These are phyloP conservation scores for Colletotrichum karsti DNA, from an alignment of 2,329 filamentous ascomycete genomes.

Conservation along the genomic window DNA sequence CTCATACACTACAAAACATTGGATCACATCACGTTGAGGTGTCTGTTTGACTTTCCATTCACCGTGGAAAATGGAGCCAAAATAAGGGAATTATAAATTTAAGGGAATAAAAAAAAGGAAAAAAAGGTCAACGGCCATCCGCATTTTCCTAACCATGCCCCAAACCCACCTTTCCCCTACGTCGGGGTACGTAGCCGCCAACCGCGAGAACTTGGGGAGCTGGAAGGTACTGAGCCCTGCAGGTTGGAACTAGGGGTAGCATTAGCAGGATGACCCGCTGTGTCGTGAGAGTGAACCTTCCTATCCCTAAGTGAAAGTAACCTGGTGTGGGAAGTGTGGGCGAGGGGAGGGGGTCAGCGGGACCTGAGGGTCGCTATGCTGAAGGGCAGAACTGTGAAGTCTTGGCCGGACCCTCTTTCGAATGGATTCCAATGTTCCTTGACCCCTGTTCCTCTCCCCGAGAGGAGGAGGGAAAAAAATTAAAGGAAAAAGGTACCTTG, in stretches of 20 bases:
- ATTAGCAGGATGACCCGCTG: neutral
- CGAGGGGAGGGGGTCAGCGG: neutral
- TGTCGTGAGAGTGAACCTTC: slow-evolving; percentile 13
- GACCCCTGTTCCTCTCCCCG: slow-evolving; percentile 13
- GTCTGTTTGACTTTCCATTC: no score
- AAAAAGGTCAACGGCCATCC: no score
- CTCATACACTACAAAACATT: no score
- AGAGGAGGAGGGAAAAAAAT: no score
- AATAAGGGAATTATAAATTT: neutral
- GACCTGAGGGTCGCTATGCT: neutral
- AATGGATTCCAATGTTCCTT: neutral
- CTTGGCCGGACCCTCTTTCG: slow-evolving; percentile 24
- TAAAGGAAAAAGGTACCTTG: no score
- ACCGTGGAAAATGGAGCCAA: neutral
- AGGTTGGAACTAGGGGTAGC: slow-evolving; percentile 15
- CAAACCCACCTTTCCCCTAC: slow-evolving; percentile 1
- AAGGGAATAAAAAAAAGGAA: neutral
- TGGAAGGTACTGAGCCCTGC: slow-evolving; percentile 2
- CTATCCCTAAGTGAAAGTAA: no score
- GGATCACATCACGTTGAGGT: no score
- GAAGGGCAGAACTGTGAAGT: neutral
- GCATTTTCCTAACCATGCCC: neutral
- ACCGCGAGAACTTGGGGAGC: slow-evolving; percentile 19
- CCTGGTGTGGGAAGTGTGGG: neutral
- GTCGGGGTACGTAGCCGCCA: slow-evolving; percentile 26